phyloP scores from a whole-genome alignment of 164 flowering plant species.

The Vitis rotundifolia region DNA sequence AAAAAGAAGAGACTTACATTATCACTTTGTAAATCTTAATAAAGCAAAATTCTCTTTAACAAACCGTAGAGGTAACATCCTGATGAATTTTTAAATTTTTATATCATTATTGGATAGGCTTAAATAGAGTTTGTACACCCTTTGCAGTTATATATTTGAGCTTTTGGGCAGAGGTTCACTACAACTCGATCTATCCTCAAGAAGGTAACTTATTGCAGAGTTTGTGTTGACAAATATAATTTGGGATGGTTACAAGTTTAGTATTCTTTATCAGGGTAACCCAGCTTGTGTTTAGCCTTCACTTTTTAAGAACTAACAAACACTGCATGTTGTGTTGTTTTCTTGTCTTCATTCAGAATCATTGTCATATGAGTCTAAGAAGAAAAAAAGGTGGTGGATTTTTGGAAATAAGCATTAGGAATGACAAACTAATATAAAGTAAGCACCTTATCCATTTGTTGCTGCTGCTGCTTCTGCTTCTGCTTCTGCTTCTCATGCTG shows the following conservation, averaged over 20 bases:
- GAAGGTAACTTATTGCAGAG: conserved; percentile 11
- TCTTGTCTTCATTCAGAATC: conserved; percentile 27
- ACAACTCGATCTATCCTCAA: conserved; percentile 65
- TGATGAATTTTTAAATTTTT: no score
- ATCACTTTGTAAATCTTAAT: no score
- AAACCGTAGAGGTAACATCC: no score
- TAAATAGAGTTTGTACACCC: neutral
- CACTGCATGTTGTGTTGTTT: neutral
- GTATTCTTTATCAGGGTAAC: no score
- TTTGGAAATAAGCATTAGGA: conserved; percentile 38
- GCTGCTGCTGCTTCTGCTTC: neutral
- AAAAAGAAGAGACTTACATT: no score
- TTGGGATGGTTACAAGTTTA: no score
- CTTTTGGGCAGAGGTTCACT: conserved; percentile 80
- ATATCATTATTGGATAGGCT: no score
- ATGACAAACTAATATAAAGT: neutral
- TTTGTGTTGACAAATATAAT: no score
- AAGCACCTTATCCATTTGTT: neutral
- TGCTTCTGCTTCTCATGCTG: no score
- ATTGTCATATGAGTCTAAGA: conserved; percentile 28
- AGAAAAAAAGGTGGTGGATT: conserved; percentile 58
- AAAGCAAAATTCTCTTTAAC: no score
- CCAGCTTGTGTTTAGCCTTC: no score
- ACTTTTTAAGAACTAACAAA: no score
- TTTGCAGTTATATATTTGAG: conserved; percentile 61